Evolutionary conservation across 2,329 filamentous ascomycete genomes (phyloP).

Genomic region (Claviceps maximensis): DNA sequence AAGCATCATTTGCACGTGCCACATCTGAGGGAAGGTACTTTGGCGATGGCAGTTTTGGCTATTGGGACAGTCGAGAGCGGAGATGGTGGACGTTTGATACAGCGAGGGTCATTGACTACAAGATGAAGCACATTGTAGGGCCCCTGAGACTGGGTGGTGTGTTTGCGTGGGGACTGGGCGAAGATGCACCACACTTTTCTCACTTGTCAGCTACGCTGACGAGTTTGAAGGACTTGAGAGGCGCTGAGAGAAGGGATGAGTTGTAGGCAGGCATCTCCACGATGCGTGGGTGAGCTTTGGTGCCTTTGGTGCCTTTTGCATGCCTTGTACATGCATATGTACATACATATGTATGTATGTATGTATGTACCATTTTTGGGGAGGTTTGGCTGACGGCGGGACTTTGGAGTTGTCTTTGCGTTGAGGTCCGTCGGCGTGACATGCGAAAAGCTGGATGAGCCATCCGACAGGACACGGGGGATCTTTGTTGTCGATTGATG

Average conservation of each 20-base stretch:
- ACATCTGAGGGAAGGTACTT: constrained; percentile 33
- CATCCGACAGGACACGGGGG: too few relatives aligned
- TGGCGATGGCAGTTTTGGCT: constrained; percentile 55
- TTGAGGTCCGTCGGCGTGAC: too few relatives aligned
- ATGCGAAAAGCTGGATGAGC: too few relatives aligned
- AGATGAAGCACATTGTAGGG: constrained; percentile 47
- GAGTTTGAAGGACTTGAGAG: constrained; percentile 9
- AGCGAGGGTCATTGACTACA: constrained; percentile 42
- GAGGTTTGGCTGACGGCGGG: too few relatives aligned
- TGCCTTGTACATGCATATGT: too few relatives aligned
- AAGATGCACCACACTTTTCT: constrained; percentile 40
- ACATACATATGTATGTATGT: too few relatives aligned
- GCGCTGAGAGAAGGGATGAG: constrained; percentile 14
- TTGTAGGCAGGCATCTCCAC: constrained; percentile 10
- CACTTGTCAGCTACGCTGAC: constrained; percentile 25
- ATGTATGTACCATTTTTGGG: too few relatives aligned
- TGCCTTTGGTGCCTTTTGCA: too few relatives aligned
- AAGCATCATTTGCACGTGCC: constrained; percentile 44
- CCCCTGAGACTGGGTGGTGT: constrained; percentile 49
- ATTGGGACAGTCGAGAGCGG: constrained; percentile 44
- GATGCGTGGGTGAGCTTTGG: too few relatives aligned
- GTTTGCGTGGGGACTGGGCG: constrained; percentile 64
- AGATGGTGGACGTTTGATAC: constrained; percentile 69
- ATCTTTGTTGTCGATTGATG: too few relatives aligned
- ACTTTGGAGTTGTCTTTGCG: too few relatives aligned